Percentiles rank a stretch among this genome's conserved stretches.
These are phyloP conservation scores for Cronartium quercuum DNA, from an alignment of 1,284 basidiomycete genomes.

Conservation along the genomic window DNA sequence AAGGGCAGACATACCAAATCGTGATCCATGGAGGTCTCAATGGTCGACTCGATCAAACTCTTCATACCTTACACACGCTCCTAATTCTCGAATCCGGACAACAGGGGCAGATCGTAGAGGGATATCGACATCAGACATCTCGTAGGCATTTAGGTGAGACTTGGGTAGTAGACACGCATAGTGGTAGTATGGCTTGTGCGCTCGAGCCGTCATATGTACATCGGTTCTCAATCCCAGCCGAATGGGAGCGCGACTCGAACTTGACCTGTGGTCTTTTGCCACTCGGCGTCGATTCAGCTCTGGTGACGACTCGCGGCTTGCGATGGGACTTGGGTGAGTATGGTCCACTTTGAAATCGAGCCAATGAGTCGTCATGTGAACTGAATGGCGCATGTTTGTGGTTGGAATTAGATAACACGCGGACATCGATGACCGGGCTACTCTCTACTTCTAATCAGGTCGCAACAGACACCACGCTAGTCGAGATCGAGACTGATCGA, in stretches of 20 bases:
- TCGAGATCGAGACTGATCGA: constrained; percentile 45
- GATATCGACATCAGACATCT: background rate
- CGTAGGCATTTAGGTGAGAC: constrained; percentile 62
- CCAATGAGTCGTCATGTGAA: constrained; percentile 20
- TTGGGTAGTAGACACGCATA: constrained; percentile 74
- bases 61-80: constrained; percentile 78
- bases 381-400: no score
- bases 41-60: constrained; percentile 87
- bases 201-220: constrained; percentile 13
- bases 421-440: constrained; percentile 45
- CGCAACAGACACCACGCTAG: constrained; percentile 34
- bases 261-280: constrained; percentile 89
- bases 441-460: constrained; percentile 49
- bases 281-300: constrained; percentile 68
- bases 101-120: background rate
- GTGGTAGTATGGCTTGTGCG: constrained; percentile 31
- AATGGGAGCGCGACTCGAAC: constrained; percentile 64
- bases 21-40: constrained; percentile 80
- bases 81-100: constrained; percentile 50
- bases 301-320: constrained; percentile 73
- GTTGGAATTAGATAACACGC: constrained; percentile 9
- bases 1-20: constrained; percentile 55
- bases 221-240: constrained; percentile 13
- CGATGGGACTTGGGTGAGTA: constrained; percentile 78
- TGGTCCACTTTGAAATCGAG: constrained; percentile 13